Base-by-base conservation (phyloP, 192 early-diverging fungal genomes). In the Anaeromyces robustus region DNA sequence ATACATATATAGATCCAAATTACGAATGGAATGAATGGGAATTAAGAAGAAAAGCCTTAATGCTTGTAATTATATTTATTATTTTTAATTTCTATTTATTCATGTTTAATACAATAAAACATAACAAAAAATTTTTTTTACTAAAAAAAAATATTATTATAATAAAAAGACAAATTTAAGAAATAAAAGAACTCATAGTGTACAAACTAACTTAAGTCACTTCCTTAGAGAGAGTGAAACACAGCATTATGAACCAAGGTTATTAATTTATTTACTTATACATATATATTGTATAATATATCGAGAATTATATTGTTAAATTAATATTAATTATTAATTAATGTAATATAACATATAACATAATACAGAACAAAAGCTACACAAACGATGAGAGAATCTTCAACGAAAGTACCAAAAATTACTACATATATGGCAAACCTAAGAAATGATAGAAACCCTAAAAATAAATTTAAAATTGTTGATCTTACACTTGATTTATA, bases 11-110 rank as follows among this genome's bases (percentile, higher is more conserved):
- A 41, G 87, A 88, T 80, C 83, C 83, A 12, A 88, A 89, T 37
- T 91, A 91, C 80, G 81, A 89, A 78, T 91, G 90, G 90, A 91
- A 91, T 80, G 90, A 91, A 79, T 91, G 90, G 90, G 87, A 88
- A 79, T 79, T 91, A 26, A 79, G 90, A 30, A 79, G 90, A 19
- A 80, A 85, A 34, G 90, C 86, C 7, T 79, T 91, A 30, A 89
- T 91, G 90, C 85, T 89, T 30, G 88, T 88, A 78, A 31, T 81
- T 30, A 29, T 28, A 12, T 4, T 80, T 26, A 80, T 16, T n/a
- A n/a, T n/a, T n/a, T n/a, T n/a, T n/a, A n/a, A n/a, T n/a, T n/a
- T n/a, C n/a, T n/a, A n/a, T n/a, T n/a, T n/a, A n/a, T n/a, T n/a
- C n/a, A n/a, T n/a, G n/a, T n/a, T n/a, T n/a, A n/a, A n/a, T n/a